Base-by-base conservation (phyloP, 305 asterid genomes). In the Caryopteris hybrid region DNA sequence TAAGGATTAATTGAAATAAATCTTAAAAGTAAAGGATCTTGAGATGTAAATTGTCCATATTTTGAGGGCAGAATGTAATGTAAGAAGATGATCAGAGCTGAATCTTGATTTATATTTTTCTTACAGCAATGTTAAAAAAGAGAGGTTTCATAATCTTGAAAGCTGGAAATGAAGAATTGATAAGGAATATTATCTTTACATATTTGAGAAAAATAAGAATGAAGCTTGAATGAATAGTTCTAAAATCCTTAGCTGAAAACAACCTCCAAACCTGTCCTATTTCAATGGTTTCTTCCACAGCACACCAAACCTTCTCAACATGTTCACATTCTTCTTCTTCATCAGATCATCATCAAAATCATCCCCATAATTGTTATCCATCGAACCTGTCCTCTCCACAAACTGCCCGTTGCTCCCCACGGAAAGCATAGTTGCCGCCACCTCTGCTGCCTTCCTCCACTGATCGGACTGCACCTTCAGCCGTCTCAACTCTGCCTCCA, bases 401-500 rank as follows among this genome's bases (percentile, higher is more conserved):
- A 78, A 34, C 10, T 77, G 79, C 76, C 87, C 85, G 20, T 84
- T 82, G 57, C 74, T 78, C 13, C 90, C 88, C 1, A 76, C 70
- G 0, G 88, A 72, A 27, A 88, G 75, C 82, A 89, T 86, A 16
- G 87, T 73, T 0, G 91, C 82, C 0, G 94, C 94, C 33, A 85
- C 85, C 83, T 89, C 96, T 0, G 96, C 94, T 1, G 96, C 96
- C 66, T 89, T 89, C 68, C 96, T 75, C 88, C 89, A 89, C 70
- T 89, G 96, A 53, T 86, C 86, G 3, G 82, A 79, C 73, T 85
- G 94, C 74, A 89, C 88, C 60, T 80, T 89, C 14, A 85, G 69
- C 88, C 76, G 83, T 78, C 96, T 78, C 22, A 89, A 46, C 73
- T 85, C 96, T 0, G 73, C 79, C 71, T 86, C 96, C 91, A 89